Conservation (phyloP, 1,284 basidiomycete genomes). For the Cutaneotrichosporon dermatis region DNA sequence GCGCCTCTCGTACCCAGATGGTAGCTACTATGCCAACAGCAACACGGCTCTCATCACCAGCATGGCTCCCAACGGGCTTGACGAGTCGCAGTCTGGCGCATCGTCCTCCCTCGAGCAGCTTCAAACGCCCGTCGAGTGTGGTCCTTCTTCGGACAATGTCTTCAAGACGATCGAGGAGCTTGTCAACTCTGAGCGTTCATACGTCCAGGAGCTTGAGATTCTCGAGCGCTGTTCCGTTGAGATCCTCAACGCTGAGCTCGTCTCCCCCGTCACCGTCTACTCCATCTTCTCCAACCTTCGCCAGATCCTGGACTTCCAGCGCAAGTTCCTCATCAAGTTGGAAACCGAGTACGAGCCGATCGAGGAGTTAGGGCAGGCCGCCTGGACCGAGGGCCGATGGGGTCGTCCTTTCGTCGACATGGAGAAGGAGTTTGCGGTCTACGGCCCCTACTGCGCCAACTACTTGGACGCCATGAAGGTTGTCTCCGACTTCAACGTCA, state of each 20-base stretch:
- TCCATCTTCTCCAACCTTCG: slow-evolving; percentile 92
- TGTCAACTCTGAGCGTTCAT: slow-evolving; percentile 73
- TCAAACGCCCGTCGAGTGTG: neutral
- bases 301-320: slow-evolving; percentile 89
- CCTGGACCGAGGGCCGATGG: slow-evolving; percentile 87
- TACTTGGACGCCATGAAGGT: slow-evolving; percentile 82
- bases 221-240: slow-evolving; percentile 83
- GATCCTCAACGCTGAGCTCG: slow-evolving; percentile 72
- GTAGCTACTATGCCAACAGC: slow-evolving; percentile 19
- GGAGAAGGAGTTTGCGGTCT: slow-evolving; percentile 90
- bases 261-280: slow-evolving; percentile 92
- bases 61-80: slow-evolving; percentile 3
- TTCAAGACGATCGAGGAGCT: slow-evolving; percentile 48
- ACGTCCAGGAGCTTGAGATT: slow-evolving; percentile 95
- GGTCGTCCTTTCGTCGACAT: slow-evolving; percentile 65
- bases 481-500: slow-evolving; percentile 77
- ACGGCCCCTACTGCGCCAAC: slow-evolving; percentile 97
- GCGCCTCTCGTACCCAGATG: slow-evolving; percentile 42
- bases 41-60: slow-evolving; percentile 8
- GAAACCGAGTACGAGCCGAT: slow-evolving; percentile 66
- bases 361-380: slow-evolving; percentile 53
- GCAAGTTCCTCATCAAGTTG: slow-evolving; percentile 90
- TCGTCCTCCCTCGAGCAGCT: slow-evolving; percentile 9
- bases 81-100: slow-evolving; percentile 3
- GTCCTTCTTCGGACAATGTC: slow-evolving; percentile 24